Evolutionary conservation across 768 basidiomycete species (phyloP).

Genomic region (Rhodotorula diobovata): DNA sequence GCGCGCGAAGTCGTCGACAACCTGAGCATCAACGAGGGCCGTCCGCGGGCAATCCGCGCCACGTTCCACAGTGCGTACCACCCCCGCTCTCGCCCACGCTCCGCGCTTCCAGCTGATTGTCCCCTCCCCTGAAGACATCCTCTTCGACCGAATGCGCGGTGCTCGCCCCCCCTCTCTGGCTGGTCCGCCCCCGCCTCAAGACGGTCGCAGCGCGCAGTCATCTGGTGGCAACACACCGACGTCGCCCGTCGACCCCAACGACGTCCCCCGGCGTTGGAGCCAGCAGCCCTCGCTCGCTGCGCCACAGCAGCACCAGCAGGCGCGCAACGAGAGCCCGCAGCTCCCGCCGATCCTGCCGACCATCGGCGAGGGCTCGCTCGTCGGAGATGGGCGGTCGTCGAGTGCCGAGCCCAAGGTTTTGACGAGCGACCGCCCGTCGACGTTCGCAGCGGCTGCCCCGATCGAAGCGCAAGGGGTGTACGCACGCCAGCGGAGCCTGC

Average conservation of each 20-base stretch:
- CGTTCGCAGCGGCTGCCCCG: neutral
- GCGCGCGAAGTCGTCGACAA: conserved; percentile 27
- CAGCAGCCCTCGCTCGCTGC: too few relatives aligned
- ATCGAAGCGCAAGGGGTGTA: conserved; percentile 2
- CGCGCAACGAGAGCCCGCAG: conserved; percentile 3
- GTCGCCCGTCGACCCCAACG: conserved; percentile 16
- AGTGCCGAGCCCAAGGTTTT: neutral
- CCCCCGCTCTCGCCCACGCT: neutral
- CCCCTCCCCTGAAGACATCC: conserved; percentile 21
- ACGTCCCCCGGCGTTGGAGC: conserved; percentile 1
- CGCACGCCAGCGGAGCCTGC: neutral
- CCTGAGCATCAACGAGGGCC: conserved; percentile 33
- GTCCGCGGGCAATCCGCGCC: conserved; percentile 34
- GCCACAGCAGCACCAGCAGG: neutral
- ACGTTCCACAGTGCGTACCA: conserved; percentile 33
- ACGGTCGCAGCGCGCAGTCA: neutral
- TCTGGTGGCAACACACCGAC: neutral
- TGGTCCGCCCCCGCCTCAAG: neutral
- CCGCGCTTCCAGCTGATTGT: neutral
- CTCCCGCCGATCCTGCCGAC: conserved; percentile 25
- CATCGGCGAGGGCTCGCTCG: conserved; percentile 28
- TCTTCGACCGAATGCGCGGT: conserved; percentile 40
- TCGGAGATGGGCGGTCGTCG: neutral
- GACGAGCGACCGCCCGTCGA: neutral
- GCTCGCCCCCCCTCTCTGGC: conserved; percentile 7